These are phyloP conservation scores for Pseudopyrenochaeta lycopersici DNA, from an alignment of 2,329 filamentous ascomycete species.

Conservation along the genomic window DNA sequence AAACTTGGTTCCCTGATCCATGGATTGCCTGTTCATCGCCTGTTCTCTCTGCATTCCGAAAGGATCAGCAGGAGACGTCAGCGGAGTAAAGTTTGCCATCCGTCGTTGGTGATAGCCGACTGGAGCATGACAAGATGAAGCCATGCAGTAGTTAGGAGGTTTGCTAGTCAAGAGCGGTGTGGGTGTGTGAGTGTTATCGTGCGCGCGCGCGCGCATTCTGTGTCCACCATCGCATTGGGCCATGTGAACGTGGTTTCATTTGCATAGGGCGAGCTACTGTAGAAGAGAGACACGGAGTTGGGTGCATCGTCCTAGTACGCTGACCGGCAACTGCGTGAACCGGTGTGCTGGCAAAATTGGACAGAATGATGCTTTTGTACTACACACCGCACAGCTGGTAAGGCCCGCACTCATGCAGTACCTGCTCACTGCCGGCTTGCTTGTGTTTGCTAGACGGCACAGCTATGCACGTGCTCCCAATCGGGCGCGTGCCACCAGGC, in stretches of 20 bases:
- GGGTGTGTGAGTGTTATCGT: too few relatives aligned
- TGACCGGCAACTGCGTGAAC: slow-evolving; percentile 1
- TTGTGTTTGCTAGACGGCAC: background rate
- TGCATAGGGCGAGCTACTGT: slow-evolving; percentile 3
- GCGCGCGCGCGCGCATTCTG: background rate
- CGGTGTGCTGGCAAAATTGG: slow-evolving; percentile 9
- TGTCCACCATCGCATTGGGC: background rate
- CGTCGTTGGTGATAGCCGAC: too few relatives aligned
- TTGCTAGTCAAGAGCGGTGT: background rate
- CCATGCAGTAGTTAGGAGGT: background rate
- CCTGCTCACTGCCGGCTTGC: background rate
- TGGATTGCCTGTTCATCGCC: background rate
- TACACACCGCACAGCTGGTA: background rate
- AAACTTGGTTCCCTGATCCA: background rate
- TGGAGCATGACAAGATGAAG: too few relatives aligned
- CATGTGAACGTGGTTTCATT: slow-evolving; percentile 13
- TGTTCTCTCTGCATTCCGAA: background rate
- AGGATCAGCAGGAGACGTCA: slow-evolving; percentile 4
- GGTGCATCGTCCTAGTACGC: background rate
- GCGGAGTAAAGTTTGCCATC: background rate
- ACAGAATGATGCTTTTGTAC: slow-evolving; percentile 1
- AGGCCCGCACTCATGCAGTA: background rate
- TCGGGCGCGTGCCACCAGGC: too few relatives aligned
- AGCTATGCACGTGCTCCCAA: background rate
- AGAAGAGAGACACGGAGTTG: background rate